Evolutionary conservation across 768 basidiomycete genomes (phyloP), one percentile per base, ranked within the genome.

Genomic region (Trametes elegans): DNA sequence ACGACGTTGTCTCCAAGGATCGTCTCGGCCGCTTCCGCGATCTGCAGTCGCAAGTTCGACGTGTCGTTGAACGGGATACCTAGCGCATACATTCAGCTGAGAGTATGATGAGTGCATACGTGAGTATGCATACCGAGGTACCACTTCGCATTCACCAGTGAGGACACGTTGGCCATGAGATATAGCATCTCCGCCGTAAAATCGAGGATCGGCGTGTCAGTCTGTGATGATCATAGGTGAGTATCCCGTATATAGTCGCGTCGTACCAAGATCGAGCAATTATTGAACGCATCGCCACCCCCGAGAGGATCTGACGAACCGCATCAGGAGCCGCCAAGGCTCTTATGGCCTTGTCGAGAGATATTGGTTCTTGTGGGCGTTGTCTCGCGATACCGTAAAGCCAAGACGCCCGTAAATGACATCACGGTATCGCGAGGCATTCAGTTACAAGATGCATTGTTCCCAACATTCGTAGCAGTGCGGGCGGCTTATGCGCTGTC

Each of bases 11-110:
- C 71, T 1, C 89, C 88, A 1, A 92, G 74, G 53, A 89, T 83
- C n/a, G 67, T 52, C 65, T 87, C 77, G 3, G 80, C 82, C 36
- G 78, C 69, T 61, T 81, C 76, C 3, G 82, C 85, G 19, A 87
- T 80, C 19, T 66, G 66, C 16, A 84, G 65, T 4, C 77, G 72
- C 72, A 78, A 79, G 66, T 83, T 71, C 39, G 71, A 58, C 10
- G 80, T 80, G 41, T 85, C 78, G 64, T 88, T 86, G 73, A 89
- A 88, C 0, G 85, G 85, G 32, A 86, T 73, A 50, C 76, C 75
- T 74, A 48, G n/a, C n/a, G n/a, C n/a, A n/a, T n/a, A n/a, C n/a
- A n/a, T n/a, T n/a, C n/a, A n/a, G n/a, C n/a, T n/a, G n/a, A n/a
- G n/a, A n/a, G n/a, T n/a, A n/a, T n/a, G n/a, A n/a, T n/a, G n/a